Base-by-base conservation (phyloP, 2,329 filamentous ascomycete genomes). In the Clarireedia hainanense region DNA sequence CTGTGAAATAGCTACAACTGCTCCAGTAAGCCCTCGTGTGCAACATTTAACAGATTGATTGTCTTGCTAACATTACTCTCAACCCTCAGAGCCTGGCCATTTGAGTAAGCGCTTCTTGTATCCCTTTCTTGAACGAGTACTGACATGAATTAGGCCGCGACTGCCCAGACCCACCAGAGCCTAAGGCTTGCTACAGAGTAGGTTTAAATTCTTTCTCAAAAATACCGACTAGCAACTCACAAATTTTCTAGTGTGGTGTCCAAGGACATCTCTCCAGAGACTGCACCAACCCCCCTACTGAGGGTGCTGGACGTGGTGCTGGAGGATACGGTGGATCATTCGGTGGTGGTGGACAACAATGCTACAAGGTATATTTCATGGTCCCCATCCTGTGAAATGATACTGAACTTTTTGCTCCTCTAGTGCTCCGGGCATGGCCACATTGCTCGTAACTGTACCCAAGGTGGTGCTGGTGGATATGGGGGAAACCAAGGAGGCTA, bases 341-440 rank as follows among this genome's bases (percentile, higher is more conserved):
- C 20, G 72, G 75, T 63, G 75, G 74, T 64, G 72, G 73, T 62
- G 63, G 60, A 55, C 66, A 80, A 86, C 87, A 95, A 76, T 96
- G 91, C 84, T 96, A 96, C 85, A 96, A 96, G 66, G 68, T 69
- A 62, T 42, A 45, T 17, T 42, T 7, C 7, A 20, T 26, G 30
- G 23, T 39, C 12, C 3, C 7, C 10, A 43, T 30, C 34, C 1
- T 5, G 23, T 47, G 30, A 39, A 24, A 14, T 23, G 10, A 37
- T 42, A 4, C 51, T 64, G 15, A 62, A 49, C 36, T 42, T n/a
- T 23, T 42, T 50, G n/a, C 6, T 20, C 14, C 40, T 51, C 7
- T 23, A 85, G 86, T 99, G 94, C 76, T 91, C 91, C 61, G 89
- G 96, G 79, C 81, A 91, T 64, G 94, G 94, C 59, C 94, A 97